A percentile compares a stretch with the other conserved stretches of the same genome.
Conservation (phyloP, 495 filamentous ascomycete species). For the Neurospora hispaniola region DNA sequence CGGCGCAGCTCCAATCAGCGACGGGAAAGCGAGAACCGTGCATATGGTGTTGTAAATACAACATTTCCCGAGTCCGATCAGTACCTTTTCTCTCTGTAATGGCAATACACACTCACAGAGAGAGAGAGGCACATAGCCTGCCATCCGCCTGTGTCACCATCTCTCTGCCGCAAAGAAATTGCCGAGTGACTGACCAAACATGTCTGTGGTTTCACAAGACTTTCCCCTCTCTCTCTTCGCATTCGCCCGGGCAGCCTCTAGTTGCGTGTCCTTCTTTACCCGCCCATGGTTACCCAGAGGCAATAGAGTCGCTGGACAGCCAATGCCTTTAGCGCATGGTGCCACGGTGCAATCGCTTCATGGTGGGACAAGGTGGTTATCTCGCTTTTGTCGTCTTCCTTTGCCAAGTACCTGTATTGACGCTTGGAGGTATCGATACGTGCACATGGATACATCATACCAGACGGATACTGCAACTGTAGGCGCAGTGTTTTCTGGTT, state of each 20-base stretch:
- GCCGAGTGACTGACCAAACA: background rate
- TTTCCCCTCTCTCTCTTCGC: background rate
- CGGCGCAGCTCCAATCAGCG: background rate
- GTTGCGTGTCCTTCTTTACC: background rate
- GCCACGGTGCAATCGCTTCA: background rate
- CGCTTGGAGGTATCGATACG: background rate
- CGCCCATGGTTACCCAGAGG: background rate
- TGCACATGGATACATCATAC: background rate
- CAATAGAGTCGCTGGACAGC: background rate
- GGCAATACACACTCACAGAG: background rate
- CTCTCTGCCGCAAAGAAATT: background rate
- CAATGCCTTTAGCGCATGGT: background rate
- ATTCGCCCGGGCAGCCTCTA: background rate
- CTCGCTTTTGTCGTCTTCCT: background rate
- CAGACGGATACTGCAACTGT: too few species aligned
- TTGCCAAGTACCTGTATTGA: background rate
- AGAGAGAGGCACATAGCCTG: background rate
- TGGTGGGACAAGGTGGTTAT: background rate
- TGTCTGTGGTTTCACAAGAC: background rate
- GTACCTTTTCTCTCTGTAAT: background rate
- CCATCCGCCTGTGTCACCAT: background rate
- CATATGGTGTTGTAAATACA: background rate
- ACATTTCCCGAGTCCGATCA: background rate
- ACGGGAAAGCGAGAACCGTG: background rate
- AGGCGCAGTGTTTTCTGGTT: too few species aligned